phyloP scores from a whole-genome alignment of 208 protist species.

The Leishmania major region DNA sequence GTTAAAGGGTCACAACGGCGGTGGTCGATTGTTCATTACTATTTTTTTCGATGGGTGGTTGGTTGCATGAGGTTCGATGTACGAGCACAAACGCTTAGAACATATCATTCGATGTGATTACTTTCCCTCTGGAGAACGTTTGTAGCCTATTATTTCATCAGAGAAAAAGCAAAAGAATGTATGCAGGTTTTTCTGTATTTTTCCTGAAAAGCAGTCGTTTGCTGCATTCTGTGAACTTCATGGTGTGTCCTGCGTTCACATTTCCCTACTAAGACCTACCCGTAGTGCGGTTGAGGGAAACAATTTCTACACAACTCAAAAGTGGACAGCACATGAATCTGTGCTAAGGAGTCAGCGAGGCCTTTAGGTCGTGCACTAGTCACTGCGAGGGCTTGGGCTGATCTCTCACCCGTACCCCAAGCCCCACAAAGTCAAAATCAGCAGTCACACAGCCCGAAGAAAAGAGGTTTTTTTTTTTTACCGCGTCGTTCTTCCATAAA shows the following conservation, averaged over 20 bases:
- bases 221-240: background rate
- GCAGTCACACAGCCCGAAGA: background rate
- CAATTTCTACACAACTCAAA: background rate
- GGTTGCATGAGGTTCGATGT: constrained; percentile 11
- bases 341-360: background rate
- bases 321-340: background rate
- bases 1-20: no score
- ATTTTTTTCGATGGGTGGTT: background rate
- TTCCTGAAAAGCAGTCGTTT: background rate
- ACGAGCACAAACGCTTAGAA: constrained; percentile 15
- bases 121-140: background rate
- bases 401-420: background rate
- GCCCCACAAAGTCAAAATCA: background rate
- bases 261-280: background rate
- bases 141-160: background rate
- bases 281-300: background rate
- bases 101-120: background rate
- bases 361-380: background rate
- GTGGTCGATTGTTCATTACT: background rate
- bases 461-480: background rate
- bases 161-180: background rate
- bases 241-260: background rate
- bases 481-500: background rate
- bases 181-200: background rate
- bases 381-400: background rate